Conservation (phyloP, 495 filamentous ascomycete species). For the Bacidia gigantensis region DNA sequence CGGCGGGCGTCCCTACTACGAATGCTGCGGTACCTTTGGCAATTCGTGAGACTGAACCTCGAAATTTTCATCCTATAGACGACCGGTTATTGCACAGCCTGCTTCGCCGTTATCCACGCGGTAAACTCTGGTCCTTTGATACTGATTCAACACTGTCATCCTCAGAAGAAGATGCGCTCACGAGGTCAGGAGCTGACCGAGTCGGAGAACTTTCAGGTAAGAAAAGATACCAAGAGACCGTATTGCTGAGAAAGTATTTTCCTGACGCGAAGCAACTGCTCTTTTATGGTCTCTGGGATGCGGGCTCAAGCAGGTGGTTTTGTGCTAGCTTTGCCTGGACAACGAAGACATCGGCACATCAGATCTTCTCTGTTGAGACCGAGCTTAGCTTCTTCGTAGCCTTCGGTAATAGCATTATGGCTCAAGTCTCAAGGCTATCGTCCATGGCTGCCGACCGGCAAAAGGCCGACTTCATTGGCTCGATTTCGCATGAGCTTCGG, state of each 20-base stretch:
- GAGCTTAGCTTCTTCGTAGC: conserved; percentile 42
- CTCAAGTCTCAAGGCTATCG: conserved; percentile 44
- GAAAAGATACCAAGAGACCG: conserved; percentile 30
- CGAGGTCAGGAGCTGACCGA: conserved; percentile 9
- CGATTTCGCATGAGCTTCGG: conserved; percentile 64
- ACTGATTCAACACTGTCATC: conserved; percentile 26
- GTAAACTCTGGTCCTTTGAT: conserved; percentile 45
- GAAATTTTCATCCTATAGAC: conserved; percentile 22
- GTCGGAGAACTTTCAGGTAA: conserved; percentile 18
- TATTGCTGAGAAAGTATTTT: conserved; percentile 32
- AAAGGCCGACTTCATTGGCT: conserved; percentile 60
- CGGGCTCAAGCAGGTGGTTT: conserved; percentile 55
- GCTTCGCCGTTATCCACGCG: conserved; percentile 44
- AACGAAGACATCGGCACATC: conserved; percentile 12
- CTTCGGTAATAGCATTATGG: conserved; percentile 54
- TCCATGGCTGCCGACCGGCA: conserved; percentile 27
- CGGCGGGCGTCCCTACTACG: conserved; percentile 19
- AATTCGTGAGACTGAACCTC: background rate
- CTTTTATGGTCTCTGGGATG: conserved; percentile 49
- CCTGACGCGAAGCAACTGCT: conserved; percentile 20
- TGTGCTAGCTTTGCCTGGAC: conserved; percentile 54
- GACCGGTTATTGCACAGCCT: conserved; percentile 36
- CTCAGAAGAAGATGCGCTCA: conserved; percentile 16
- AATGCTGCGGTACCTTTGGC: conserved; percentile 3
- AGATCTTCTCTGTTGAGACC: conserved; percentile 28